A percentile compares a stretch with the other conserved stretches of the same genome.
Evolutionary conservation across 176 grass and related monocot species (phyloP).

Genomic region (Stipa capillata): DNA sequence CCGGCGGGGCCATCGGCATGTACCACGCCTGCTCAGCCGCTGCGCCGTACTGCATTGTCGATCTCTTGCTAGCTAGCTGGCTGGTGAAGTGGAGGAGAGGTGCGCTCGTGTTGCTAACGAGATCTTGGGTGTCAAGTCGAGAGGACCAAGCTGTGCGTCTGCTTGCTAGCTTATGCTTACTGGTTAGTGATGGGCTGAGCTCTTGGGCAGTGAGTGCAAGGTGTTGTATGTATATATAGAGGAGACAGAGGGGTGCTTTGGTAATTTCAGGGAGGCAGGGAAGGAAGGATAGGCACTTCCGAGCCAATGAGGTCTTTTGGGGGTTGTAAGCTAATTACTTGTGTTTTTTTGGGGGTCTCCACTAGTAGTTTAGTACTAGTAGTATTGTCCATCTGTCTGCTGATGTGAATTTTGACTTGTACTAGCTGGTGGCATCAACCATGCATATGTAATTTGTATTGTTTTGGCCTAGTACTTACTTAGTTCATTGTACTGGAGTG

Average conservation of each 20-base stretch:
- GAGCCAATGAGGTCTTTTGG: conserved; percentile 23
- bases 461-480: not conserved
- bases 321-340: conserved; percentile 3
- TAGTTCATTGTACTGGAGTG: no score
- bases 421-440: not conserved
- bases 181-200: not conserved
- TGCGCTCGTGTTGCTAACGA: not conserved
- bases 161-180: not conserved
- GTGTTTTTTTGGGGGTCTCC: not conserved
- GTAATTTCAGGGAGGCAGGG: conserved; percentile 25
- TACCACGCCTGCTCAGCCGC: conserved; percentile 71
- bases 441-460: not conserved
- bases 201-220: not conserved
- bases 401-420: not conserved
- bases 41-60: conserved; percentile 68
- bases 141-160: not conserved
- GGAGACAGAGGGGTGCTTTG: conserved; percentile 2
- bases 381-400: not conserved
- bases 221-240: conserved; percentile 35
- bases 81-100: no score
- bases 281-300: conserved; percentile 27
- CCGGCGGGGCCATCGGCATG: conserved; percentile 17
- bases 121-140: not conserved
- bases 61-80: no score
- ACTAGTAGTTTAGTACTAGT: not conserved